Conservation (phyloP, 805 yeast genomes). For the Candida oleophila region DNA sequence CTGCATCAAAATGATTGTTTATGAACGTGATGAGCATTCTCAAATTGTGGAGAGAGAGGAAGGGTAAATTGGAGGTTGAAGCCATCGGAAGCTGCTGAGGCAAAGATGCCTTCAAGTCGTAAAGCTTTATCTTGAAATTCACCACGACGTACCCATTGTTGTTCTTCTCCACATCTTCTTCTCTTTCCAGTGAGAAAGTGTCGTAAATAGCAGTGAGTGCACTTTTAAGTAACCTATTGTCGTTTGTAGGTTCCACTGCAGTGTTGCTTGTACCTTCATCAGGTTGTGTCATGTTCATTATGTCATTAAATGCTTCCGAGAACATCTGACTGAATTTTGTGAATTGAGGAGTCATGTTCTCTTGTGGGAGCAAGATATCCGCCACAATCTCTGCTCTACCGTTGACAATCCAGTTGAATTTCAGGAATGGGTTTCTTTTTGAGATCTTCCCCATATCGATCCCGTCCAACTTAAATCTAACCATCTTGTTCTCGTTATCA, state of each 20-base stretch:
- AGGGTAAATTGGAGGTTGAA: constrained; percentile 48
- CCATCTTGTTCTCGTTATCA: constrained; percentile 22
- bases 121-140: constrained; percentile 63
- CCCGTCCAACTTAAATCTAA: constrained; percentile 42
- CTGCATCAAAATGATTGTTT: constrained; percentile 34
- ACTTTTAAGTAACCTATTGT: constrained; percentile 26
- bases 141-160: constrained; percentile 55
- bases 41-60: constrained; percentile 57
- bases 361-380: constrained; percentile 69
- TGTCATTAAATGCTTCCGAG: constrained; percentile 25
- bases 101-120: constrained; percentile 56
- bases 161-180: constrained; percentile 8
- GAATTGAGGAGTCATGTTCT: constrained; percentile 14
- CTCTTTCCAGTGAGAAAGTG: constrained; percentile 27
- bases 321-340: constrained; percentile 24
- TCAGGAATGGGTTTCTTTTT: constrained; percentile 30
- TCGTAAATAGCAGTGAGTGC: constrained; percentile 43
- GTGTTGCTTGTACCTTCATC: background rate
- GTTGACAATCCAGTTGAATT: constrained; percentile 69
- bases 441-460: constrained; percentile 36
- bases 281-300: constrained; percentile 18
- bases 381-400: constrained; percentile 71
- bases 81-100: constrained; percentile 53
- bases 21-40: constrained; percentile 61
- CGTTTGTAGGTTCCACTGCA: constrained; percentile 1